phyloP scores from a whole-genome alignment of 2,329 filamentous ascomycete genomes.

The Cadophora sp. region DNA sequence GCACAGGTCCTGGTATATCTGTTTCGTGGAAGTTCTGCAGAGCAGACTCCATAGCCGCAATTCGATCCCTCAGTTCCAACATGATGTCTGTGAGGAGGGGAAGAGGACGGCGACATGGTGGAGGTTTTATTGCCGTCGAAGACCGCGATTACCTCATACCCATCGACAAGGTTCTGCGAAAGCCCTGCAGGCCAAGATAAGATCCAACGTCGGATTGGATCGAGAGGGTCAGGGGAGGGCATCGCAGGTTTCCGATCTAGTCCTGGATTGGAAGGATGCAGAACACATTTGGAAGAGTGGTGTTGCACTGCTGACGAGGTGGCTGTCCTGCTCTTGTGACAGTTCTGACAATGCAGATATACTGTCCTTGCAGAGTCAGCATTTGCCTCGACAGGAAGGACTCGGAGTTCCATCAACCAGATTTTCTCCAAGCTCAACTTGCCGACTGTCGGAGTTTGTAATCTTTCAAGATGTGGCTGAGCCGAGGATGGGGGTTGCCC shows the following conservation, averaged over 20 bases:
- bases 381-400: neutral
- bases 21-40: constrained; percentile 32
- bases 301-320: constrained; percentile 9
- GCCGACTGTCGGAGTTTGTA: neutral
- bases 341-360: neutral
- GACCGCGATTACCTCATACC: constrained; percentile 3
- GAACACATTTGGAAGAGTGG: constrained; percentile 4
- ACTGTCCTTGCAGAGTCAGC: neutral
- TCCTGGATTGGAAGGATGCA: neutral
- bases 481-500: constrained; percentile 8
- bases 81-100: constrained; percentile 22
- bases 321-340: constrained; percentile 1
- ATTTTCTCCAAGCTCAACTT: neutral
- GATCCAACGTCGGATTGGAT: constrained; percentile 13
- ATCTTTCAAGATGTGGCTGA: neutral
- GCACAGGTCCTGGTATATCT: constrained; percentile 29
- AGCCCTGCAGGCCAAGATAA: constrained; percentile 11
- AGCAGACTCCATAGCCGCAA: constrained; percentile 31
- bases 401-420: neutral
- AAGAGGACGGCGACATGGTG: neutral
- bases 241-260: neutral
- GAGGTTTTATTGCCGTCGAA: constrained; percentile 6
- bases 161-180: constrained; percentile 4
- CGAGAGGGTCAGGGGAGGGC: neutral
- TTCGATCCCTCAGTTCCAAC: constrained; percentile 32